Evolutionary conservation across 2,329 filamentous ascomycete genomes (phyloP), one percentile per base, ranked within the genome.

Genomic region (Trichocomaceae sp.): DNA sequence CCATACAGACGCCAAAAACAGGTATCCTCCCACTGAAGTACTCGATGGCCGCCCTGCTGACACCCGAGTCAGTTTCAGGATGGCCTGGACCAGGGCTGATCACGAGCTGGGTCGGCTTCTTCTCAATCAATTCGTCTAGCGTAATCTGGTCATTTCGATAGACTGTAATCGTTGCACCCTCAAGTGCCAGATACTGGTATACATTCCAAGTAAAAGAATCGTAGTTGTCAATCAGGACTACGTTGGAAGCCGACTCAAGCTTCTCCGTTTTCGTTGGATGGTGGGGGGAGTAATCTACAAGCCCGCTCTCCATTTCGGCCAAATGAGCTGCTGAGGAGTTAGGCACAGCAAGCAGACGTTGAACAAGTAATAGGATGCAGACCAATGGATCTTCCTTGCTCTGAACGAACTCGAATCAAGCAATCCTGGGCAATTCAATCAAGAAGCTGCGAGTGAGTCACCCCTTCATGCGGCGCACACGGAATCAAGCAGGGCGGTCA

Each of bases 201-300:
- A 99, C 90, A 68, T 99, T 99, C 90, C 91, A 99, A 57, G 92
- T 96, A 72, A 99, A 99, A 3, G 93, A 97, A 73, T 99, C 93
- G 73, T 97, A 99, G 75, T 99, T 99, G 79, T 99, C 93, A 66
- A 99, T 96, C 60, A 99, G 80, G 59, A 99, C 82, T 56, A 99
- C 81, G 72, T 97, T 97, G 55, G 87, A 88, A 23, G 93, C 93
- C 50, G 85, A 90, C 22, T 86, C 71, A 52, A 96, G 78, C 35
- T 85, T 84, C 51, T 84, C 77, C 29, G 85, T 85, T 51, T 87
- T 85, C 60, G 86, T 81, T 57, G 89, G 88, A 72, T 96, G 85
- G 65, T 66, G 70, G 65, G 91, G 90, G 57, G 92, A 96, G 72
- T 96, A 85, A 69, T 96, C 92, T 59, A 86, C 77, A 42, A 86